Percentiles rank a stretch among this genome's conserved stretches.
phyloP scores from a whole-genome alignment of 257 asterid species.

The Haberlea rhodopensis region DNA sequence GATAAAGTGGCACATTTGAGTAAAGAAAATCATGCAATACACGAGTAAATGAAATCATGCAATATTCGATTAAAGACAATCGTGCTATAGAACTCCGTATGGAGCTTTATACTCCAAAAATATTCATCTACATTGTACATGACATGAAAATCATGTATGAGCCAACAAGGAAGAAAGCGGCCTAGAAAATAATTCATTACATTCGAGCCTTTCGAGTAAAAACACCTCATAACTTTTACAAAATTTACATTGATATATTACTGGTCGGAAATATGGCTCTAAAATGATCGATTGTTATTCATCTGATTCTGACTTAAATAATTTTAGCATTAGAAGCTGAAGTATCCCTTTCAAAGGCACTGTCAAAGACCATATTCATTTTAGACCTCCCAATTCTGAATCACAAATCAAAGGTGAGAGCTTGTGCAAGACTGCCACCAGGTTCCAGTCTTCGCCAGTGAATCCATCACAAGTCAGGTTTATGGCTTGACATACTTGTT shows the following conservation, averaged over 20 bases:
- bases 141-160: conserved; percentile 20
- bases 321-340: conserved; percentile 13
- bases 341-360: conserved; percentile 18
- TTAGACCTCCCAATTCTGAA: conserved; percentile 26
- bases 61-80: conserved; percentile 12
- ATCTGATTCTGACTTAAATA: conserved; percentile 17
- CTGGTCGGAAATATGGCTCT: conserved; percentile 22
- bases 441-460: conserved; percentile 27
- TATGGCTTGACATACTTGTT: conserved; percentile 81
- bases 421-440: conserved; percentile 17
- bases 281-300: conserved; percentile 21
- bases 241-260: conserved; percentile 35
- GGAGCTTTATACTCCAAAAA: neutral
- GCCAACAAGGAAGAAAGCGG: neutral
- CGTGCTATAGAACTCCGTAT: neutral
- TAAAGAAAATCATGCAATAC: neutral
- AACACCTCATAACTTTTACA: conserved; percentile 18
- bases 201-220: conserved; percentile 28
- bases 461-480: conserved; percentile 24
- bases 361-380: conserved; percentile 20
- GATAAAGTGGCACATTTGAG: conserved; percentile 8
- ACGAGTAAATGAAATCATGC: conserved; percentile 16
- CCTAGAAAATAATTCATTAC: conserved; percentile 31
- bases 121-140: conserved; percentile 9
- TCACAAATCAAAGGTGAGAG: conserved; percentile 8